A percentile compares a stretch with the other conserved stretches of the same genome.
Evolutionary conservation across 306 rosid genomes (phyloP).

Genomic region (Heteromeles arbutifolia): DNA sequence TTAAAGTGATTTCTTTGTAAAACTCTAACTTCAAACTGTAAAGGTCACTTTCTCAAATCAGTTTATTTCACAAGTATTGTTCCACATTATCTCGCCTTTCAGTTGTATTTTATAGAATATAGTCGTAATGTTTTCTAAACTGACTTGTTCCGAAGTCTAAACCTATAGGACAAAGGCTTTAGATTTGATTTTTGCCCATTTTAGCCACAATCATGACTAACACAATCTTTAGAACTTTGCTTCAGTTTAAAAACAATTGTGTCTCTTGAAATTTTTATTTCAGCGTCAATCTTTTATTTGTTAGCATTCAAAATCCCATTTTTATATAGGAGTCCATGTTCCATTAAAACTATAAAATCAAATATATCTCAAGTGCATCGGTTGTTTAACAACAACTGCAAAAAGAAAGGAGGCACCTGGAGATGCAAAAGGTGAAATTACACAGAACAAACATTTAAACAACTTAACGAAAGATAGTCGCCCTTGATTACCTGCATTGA

Average conservation of each 20-base stretch:
- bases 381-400: neutral
- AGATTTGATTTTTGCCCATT: neutral
- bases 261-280: neutral
- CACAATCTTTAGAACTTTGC: neutral
- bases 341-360: neutral
- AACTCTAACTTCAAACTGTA: constrained; percentile 1
- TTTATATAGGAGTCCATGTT: neutral
- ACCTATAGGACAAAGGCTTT: neutral
- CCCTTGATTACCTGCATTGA: constrained; percentile 65
- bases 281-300: neutral
- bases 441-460: neutral
- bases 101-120: neutral
- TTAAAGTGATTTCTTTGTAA: constrained; percentile 2
- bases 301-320: neutral
- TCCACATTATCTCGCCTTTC: neutral
- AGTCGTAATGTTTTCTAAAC: neutral
- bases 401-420: neutral
- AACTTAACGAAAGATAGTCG: neutral
- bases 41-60: neutral
- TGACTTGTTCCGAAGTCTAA: neutral
- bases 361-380: neutral
- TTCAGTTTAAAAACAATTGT: neutral
- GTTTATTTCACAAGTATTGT: neutral
- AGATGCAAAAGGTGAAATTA: neutral
- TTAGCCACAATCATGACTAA: neutral